Conservation (phyloP, 805 yeast species). For the Starmerella bacillaris region DNA sequence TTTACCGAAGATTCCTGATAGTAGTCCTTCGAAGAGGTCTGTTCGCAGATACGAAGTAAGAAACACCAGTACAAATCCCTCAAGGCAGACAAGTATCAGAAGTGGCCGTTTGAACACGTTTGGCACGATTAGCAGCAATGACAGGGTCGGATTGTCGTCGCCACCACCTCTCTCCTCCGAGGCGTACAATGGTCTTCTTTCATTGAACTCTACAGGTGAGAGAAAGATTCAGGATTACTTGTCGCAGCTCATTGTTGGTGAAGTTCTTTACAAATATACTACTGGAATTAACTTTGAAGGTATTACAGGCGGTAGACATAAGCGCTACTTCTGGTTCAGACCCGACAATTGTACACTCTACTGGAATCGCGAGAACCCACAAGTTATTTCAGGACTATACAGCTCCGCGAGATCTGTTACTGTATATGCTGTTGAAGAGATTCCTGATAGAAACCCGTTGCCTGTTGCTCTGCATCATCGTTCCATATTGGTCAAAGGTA, state of each 20-base stretch:
- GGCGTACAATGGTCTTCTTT: no score
- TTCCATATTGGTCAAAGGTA: conserved; percentile 59
- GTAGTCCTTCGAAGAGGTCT: not conserved
- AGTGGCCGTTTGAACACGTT: not conserved
- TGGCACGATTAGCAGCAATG: not conserved
- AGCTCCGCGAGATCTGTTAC: conserved; percentile 64
- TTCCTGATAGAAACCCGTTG: conserved; percentile 67
- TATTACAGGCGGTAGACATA: conserved; percentile 66
- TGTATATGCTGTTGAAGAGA: conserved; percentile 58
- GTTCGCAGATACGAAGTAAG: not conserved
- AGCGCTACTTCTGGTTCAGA: conserved; percentile 88
- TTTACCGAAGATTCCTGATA: no score
- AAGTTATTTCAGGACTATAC: conserved; percentile 37
- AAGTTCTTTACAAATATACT: conserved; percentile 68
- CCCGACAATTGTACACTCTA: conserved; percentile 81
- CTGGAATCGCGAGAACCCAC: conserved; percentile 76
- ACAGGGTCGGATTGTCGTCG: no score
- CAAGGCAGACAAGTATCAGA: not conserved
- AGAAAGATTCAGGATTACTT: conserved; percentile 24
- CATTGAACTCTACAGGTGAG: no score
- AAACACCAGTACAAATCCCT: not conserved
- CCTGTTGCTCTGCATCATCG: conserved; percentile 65
- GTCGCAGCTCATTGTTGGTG: conserved; percentile 88
- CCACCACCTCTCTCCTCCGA: no score
- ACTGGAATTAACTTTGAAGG: conserved; percentile 47